phyloP scores from a whole-genome alignment of 768 basidiomycete species.

The Amanita subjunquillea region DNA sequence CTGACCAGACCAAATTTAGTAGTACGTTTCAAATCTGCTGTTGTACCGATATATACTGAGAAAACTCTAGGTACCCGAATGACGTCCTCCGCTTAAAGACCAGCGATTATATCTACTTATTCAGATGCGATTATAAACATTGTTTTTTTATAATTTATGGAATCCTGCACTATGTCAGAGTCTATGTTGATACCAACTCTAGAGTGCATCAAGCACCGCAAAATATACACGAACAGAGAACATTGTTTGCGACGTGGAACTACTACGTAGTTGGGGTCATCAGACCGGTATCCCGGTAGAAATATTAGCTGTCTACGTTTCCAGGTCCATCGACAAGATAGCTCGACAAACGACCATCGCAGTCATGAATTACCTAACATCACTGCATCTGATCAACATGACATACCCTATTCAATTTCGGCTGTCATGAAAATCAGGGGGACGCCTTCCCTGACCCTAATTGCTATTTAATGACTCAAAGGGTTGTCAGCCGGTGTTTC shows the following conservation, averaged over 20 bases:
- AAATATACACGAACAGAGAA: too few species aligned
- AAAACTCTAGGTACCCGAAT: neutral
- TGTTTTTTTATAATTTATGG: too few species aligned
- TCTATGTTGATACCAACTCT: too few species aligned
- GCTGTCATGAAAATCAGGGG: neutral
- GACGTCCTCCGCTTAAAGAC: neutral
- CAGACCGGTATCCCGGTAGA: too few species aligned
- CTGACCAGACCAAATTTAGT: neutral
- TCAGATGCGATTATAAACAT: too few species aligned
- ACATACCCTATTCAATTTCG: neutral
- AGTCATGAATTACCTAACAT: neutral
- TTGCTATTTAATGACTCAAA: neutral
- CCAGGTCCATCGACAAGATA: neutral
- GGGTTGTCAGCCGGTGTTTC: neutral
- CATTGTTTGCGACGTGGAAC: too few species aligned
- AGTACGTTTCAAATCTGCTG: neutral
- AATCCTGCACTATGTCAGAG: too few species aligned
- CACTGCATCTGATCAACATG: neutral
- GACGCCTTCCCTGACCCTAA: neutral
- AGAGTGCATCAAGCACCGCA: too few species aligned
- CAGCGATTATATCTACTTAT: too few species aligned
- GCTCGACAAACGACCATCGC: too few species aligned
- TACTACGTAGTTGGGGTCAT: too few species aligned
- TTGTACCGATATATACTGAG: neutral
- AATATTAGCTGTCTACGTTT: too few species aligned